Base-by-base conservation (phyloP, 106 monocot genomes). In the Acorus gramineus region DNA sequence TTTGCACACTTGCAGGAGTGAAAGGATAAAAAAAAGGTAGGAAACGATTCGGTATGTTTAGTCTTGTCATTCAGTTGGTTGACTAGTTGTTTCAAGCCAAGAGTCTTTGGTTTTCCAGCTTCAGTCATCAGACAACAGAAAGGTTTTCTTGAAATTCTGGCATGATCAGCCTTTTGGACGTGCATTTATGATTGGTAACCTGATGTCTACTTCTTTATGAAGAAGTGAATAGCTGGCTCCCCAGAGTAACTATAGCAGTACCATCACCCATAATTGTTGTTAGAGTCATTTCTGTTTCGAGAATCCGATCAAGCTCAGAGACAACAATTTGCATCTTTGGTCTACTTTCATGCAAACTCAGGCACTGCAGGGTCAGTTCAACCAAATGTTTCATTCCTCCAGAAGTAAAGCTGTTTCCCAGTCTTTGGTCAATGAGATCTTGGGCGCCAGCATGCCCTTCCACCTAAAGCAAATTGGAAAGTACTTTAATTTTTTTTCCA, bases 221-320 rank as follows among this genome's bases (percentile, higher is more conserved):
- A 28, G 68, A 78, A 46, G 79, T 75, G 65, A 86, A 86, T 13
- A 86, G 55, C 69, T 79, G 82, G 67, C 86, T 86, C 14, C 82
- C 86, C 11, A 82, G 82, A 55, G 82, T 86, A 8, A 86, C 76
- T 7, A 77, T 77, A 12, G 86, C 69, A 42, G 86, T 79, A 11
- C 82, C 82, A 50, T 86, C 86, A 9, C 86, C 86, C 79, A 76
- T 82, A 14, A 86, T 64, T 13, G 82, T 86, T 45, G 86, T 86
- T 63, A 86, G 50, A 43, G 79, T 66, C 81, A 89, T 79, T 69
- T 87, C 80, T 2, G 53, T 87, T 67, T 84, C 87, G 14, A 87
- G 74, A 67, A 87, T 87, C 47, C 78, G 42, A 49, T 87, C 83
- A 3, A 87, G 74, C 67, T 87, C 83, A 4, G 53, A 11, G 2